Evolutionary conservation across 2,329 filamentous ascomycete genomes (phyloP).

Genomic region (Fusarium annulatum): DNA sequence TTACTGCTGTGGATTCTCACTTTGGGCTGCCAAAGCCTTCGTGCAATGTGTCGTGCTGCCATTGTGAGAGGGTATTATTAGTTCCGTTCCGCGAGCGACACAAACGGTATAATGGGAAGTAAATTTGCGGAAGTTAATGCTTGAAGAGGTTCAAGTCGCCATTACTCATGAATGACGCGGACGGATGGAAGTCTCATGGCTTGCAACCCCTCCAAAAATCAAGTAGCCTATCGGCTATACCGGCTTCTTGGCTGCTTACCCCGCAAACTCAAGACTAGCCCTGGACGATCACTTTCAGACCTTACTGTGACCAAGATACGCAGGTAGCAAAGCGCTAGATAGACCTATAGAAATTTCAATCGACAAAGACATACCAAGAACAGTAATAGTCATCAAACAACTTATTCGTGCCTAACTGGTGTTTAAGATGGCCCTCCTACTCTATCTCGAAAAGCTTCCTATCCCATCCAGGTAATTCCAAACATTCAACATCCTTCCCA

Average conservation of each 20-base stretch:
- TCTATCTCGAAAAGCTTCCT: no score
- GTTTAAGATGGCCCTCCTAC: no score
- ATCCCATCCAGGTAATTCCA: no score
- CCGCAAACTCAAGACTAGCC: background rate
- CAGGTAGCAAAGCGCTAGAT: background rate
- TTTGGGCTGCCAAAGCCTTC: background rate
- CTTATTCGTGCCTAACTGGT: no score
- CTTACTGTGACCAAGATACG: no score
- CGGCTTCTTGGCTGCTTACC: background rate
- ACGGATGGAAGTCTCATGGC: background rate
- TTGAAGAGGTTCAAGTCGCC: background rate
- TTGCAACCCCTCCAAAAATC: background rate
- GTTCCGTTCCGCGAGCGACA: background rate
- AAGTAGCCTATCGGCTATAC: background rate
- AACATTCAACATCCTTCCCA: no score
- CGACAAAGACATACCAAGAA: background rate
- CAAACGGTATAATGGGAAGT: background rate
- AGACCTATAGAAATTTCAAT: background rate
- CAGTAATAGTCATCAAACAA: background rate
- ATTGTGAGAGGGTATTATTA: background rate
- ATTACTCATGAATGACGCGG: background rate
- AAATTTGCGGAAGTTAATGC: fast-evolving
- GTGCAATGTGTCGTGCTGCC: background rate
- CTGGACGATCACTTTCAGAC: background rate
- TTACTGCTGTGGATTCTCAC: background rate